Evolutionary conservation across 768 basidiomycete genomes (phyloP), one percentile per base, ranked within the genome.

Genomic region (Kwoniella bestiolae): DNA sequence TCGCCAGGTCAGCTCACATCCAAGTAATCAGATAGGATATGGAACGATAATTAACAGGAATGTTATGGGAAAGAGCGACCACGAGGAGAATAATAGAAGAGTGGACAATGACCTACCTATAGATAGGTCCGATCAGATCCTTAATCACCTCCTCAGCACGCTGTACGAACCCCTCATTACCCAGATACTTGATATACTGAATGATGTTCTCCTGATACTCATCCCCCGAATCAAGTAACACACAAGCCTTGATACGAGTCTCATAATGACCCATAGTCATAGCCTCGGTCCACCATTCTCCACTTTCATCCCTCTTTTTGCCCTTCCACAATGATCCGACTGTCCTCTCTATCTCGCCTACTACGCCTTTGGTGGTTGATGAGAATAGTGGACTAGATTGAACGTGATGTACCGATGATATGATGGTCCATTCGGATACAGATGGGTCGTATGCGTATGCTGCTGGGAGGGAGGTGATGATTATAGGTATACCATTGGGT

Each of bases 81-180:
- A n/a, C n/a, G n/a, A n/a, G n/a, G n/a, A n/a, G n/a, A n/a, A n/a
- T n/a, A n/a, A n/a, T n/a, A n/a, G n/a, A n/a, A n/a, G n/a, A n/a
- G n/a, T n/a, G n/a, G n/a, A n/a, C n/a, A n/a, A n/a, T n/a, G 26
- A 85, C 90, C 64, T 75, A 94, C 94, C 88, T 90, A 81, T 91
- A 95, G 41, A 94, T 55, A 0, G 94, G 94, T 16, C 94, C 94
- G 72, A 90, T 88, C 57, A 98, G 84, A 68, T 97, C 96, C 80
- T 86, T 89, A 55, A 95, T 86, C 60, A 99, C 80, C 79, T 98
- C 95, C 79, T 96, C 94, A 18, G 88, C 94, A 79, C 94, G 93
- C 38, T 84, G 89, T 66, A 86, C 84, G 79, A 92, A 93, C 0
- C 90, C 93, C 78, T 95, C 93, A 68, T 96, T 91, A 35, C 90